Conservation (phyloP, 2,329 filamentous ascomycete species). For the Alternaria tenuissima region DNA sequence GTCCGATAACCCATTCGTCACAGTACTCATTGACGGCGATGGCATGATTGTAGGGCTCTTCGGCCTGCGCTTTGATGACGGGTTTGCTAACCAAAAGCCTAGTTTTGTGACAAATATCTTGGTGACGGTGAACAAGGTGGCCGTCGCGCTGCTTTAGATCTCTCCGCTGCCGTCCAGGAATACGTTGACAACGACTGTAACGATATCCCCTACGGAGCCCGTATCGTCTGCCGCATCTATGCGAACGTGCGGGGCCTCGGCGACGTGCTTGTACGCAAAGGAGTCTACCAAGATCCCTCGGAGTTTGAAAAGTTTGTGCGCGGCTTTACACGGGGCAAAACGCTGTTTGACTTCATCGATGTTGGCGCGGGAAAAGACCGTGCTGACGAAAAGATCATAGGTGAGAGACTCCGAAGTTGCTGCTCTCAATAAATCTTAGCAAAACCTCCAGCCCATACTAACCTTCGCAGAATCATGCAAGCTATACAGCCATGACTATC, state of each 20-base stretch:
- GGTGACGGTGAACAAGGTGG: constrained; percentile 62
- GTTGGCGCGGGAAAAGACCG: constrained; percentile 57
- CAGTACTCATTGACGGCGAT: constrained; percentile 65
- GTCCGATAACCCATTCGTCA: constrained; percentile 59
- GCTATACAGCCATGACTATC: constrained; percentile 63
- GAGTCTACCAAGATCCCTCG: constrained; percentile 54
- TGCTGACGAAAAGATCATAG: constrained; percentile 56
- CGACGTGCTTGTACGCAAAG: constrained; percentile 57
- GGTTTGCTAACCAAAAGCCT: constrained; percentile 13
- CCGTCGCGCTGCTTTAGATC: constrained; percentile 59
- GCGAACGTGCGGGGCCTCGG: constrained; percentile 62
- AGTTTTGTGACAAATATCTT: constrained; percentile 61
- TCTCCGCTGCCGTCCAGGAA: constrained; percentile 55
- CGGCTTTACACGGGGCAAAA: constrained; percentile 63
- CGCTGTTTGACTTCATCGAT: constrained; percentile 56
- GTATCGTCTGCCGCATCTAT: constrained; percentile 63
- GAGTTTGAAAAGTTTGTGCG: constrained; percentile 62
- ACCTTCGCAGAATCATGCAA: constrained; percentile 61
- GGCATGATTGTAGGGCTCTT: constrained; percentile 54
- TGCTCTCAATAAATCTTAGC: neutral
- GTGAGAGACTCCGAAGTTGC: constrained; percentile 49
- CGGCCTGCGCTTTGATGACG: neutral
- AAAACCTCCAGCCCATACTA: constrained; percentile 3
- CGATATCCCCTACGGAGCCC: constrained; percentile 53
- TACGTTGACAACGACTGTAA: constrained; percentile 51